Conservation (phyloP, 2,329 filamentous ascomycete species). For the Balansia obtecta region DNA sequence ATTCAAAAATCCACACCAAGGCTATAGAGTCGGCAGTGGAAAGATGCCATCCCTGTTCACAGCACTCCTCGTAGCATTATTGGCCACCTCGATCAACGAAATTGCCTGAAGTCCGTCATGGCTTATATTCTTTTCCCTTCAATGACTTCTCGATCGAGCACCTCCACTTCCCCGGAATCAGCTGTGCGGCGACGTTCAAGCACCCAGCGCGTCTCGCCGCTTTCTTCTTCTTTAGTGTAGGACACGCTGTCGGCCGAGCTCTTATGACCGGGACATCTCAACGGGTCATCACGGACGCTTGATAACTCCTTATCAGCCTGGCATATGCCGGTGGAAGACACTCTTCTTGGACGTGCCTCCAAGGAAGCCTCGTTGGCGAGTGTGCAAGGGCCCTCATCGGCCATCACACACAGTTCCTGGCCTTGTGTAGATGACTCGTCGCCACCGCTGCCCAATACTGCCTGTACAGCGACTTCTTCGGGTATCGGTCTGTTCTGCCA, state of each 20-base stretch:
- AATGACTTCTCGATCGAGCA: slow-evolving; percentile 53
- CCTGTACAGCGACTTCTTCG: not conserved
- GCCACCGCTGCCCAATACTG: not conserved
- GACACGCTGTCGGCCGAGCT: slow-evolving; percentile 57
- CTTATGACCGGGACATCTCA: slow-evolving; percentile 35
- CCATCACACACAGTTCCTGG: too few species aligned
- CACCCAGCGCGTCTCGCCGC: slow-evolving; percentile 52
- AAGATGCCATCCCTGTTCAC: not conserved
- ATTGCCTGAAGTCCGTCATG: not conserved
- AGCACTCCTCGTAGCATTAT: not conserved
- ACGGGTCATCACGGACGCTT: slow-evolving; percentile 7
- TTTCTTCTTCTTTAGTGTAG: slow-evolving; percentile 52
- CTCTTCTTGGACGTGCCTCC: not conserved
- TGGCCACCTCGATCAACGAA: not conserved
- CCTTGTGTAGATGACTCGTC: not conserved
- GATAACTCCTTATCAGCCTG: slow-evolving; percentile 6
- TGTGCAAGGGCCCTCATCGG: not conserved
- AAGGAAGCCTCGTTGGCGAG: not conserved
- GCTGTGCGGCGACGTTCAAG: slow-evolving; percentile 54
- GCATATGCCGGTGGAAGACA: not conserved
- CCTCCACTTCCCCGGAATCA: slow-evolving; percentile 51
- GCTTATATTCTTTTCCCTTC: slow-evolving; percentile 37
- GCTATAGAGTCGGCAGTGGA: too few species aligned
- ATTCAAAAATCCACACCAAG: too few species aligned
- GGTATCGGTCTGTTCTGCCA: not conserved